Evolutionary conservation across 2,329 filamentous ascomycete genomes (phyloP).

Genomic region (Colletotrichum euphorbiae): DNA sequence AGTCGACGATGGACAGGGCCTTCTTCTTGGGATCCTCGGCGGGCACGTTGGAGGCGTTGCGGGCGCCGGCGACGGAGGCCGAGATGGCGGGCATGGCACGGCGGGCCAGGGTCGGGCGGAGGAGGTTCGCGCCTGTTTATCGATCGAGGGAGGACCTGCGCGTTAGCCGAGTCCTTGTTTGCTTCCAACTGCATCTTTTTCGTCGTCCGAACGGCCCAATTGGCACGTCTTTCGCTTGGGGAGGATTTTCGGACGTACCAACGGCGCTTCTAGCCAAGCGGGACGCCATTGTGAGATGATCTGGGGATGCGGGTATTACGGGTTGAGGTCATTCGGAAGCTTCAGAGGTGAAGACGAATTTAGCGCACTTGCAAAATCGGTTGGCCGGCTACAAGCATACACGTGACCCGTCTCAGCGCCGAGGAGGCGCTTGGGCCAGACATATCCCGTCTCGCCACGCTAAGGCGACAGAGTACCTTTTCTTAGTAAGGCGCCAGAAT

Average conservation of each 20-base stretch:
- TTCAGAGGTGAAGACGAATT: slow-evolving; percentile 62
- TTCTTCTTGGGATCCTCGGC: slow-evolving; percentile 94
- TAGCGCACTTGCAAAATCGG: slow-evolving; percentile 47
- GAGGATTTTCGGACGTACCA: slow-evolving; percentile 72
- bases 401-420: slow-evolving; percentile 50
- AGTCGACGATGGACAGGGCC: slow-evolving; percentile 94
- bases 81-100: slow-evolving; percentile 80
- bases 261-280: slow-evolving; percentile 95
- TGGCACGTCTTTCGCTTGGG: slow-evolving; percentile 44
- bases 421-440: slow-evolving; percentile 42
- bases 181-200: slow-evolving; percentile 15
- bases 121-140: slow-evolving; percentile 82
- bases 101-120: slow-evolving; percentile 83
- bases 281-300: slow-evolving; percentile 90
- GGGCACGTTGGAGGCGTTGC: slow-evolving; percentile 81
- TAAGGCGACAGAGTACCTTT: too few species aligned
- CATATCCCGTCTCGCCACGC: neutral
- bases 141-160: slow-evolving; percentile 42
- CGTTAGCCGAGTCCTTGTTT: slow-evolving; percentile 32
- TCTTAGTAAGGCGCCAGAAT: too few species aligned
- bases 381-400: slow-evolving; percentile 48
- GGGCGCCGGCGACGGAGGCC: slow-evolving; percentile 72
- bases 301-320: slow-evolving; percentile 64
- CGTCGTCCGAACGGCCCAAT: slow-evolving; percentile 49
- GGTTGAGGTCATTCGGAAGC: slow-evolving; percentile 58